These are phyloP conservation scores for Diphasiastrum complanatum DNA, from an alignment of 83 land plant species.

Conservation along the genomic window DNA sequence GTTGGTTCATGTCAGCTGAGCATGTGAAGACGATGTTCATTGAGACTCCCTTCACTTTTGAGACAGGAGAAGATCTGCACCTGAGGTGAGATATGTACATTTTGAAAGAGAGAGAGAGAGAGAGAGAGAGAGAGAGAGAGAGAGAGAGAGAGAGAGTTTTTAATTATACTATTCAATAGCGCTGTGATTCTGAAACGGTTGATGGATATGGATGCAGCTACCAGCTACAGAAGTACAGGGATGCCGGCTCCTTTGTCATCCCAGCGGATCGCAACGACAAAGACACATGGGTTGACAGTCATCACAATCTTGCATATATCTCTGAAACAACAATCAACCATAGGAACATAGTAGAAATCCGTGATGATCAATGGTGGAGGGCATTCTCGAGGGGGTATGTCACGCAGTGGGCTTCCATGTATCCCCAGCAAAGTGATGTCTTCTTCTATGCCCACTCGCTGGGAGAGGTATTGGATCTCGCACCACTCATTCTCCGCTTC, in stretches of 20 bases:
- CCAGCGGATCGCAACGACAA: constrained; percentile 80
- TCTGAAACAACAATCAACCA: constrained; percentile 96
- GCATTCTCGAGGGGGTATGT: constrained; percentile 78
- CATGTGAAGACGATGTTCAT: constrained; percentile 83
- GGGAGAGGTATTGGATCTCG: constrained; percentile 56
- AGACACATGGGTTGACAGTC: constrained; percentile 99
- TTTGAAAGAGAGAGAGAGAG: too few relatives aligned
- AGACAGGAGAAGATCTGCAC: constrained; percentile 95
- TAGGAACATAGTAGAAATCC: constrained; percentile 81
- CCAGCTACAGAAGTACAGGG: constrained; percentile 91
- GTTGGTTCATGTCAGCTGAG: constrained; percentile 89
- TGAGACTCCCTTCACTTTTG: constrained; percentile 83
- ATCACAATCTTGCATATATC: constrained; percentile 93
- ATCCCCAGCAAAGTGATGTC: constrained; percentile 88
- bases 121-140: not conserved
- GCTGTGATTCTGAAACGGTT: not conserved
- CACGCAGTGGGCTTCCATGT: constrained; percentile 98
- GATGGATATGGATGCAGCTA: constrained; percentile 47
- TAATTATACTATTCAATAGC: not conserved
- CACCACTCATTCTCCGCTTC: constrained; percentile 80
- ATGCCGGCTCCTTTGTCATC: constrained; percentile 84
- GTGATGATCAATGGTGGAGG: constrained; percentile 99
- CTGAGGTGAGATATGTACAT: constrained; percentile 63
- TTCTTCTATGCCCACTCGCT: constrained; percentile 84
- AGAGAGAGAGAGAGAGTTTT: not conserved